These are phyloP conservation scores for Colletotrichum godetiae DNA, from an alignment of 2,329 filamentous ascomycete genomes.

Conservation along the genomic window DNA sequence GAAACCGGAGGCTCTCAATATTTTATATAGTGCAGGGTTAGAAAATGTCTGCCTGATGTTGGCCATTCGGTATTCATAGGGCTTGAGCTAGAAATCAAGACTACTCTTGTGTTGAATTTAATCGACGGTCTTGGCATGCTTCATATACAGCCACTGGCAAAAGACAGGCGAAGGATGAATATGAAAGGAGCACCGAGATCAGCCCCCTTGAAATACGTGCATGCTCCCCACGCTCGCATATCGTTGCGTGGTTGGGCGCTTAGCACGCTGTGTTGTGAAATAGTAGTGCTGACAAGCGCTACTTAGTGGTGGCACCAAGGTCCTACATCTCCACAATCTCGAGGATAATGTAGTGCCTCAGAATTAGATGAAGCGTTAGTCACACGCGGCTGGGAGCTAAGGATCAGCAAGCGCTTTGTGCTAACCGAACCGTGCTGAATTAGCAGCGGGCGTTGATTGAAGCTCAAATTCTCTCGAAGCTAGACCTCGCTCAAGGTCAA, in stretches of 20 bases:
- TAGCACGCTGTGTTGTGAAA: neutral
- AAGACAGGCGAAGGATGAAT: neutral
- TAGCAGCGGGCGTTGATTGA: neutral
- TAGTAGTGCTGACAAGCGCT: neutral
- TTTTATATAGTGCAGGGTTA: too few species aligned
- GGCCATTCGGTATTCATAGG: conserved; percentile 22
- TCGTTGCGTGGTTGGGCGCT: too few species aligned
- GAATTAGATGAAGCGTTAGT: neutral
- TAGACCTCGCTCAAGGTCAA: too few species aligned
- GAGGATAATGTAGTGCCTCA: neutral
- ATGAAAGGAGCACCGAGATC: neutral
- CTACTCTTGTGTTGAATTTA: neutral
- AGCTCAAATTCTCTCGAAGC: neutral
- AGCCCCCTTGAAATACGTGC: neutral
- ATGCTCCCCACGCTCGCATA: neutral
- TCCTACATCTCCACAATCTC: neutral
- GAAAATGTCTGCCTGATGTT: too few species aligned
- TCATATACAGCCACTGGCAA: neutral
- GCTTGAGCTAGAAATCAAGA: neutral
- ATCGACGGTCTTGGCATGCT: neutral
- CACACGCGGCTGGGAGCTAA: neutral
- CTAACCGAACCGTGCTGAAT: neutral
- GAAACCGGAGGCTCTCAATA: too few species aligned
- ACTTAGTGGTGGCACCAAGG: neutral
- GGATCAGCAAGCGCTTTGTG: neutral